Percentiles rank a stretch among this genome's conserved stretches.
phyloP scores from a whole-genome alignment of 768 basidiomycete species.

The Lentinula raphanica region DNA sequence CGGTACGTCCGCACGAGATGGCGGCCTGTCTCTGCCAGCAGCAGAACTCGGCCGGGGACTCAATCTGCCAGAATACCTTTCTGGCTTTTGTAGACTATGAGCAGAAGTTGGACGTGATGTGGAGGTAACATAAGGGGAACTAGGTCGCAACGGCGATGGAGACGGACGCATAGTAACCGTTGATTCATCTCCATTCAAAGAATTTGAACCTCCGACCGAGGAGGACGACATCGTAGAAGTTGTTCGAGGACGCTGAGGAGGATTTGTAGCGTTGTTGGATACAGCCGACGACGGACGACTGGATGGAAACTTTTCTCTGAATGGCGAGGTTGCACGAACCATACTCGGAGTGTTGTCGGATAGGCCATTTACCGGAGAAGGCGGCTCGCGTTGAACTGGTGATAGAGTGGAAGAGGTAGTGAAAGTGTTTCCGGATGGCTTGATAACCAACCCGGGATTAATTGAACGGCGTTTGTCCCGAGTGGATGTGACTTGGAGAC shows the following conservation, averaged over 20 bases:
- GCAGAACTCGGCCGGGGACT: conserved; percentile 12
- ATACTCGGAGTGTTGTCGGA: conserved; percentile 13
- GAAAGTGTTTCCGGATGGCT: conserved; percentile 20
- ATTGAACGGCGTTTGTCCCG: conserved; percentile 45
- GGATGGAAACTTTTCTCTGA: conserved; percentile 24
- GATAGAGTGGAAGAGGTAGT: conserved; percentile 23
- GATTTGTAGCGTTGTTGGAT: neutral
- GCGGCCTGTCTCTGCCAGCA: conserved; percentile 40
- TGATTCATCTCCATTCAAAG: conserved; percentile 32
- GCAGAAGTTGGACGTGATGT: conserved; percentile 12
- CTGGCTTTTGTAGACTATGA: conserved; percentile 13
- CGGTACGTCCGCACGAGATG: conserved; percentile 65
- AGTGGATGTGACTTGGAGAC: conserved; percentile 31
- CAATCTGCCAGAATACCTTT: neutral
- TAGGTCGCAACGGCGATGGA: conserved; percentile 20
- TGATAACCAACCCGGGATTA: conserved; percentile 38
- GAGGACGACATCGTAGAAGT: conserved; percentile 29
- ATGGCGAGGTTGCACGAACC: conserved; percentile 25
- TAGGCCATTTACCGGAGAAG: conserved; percentile 19
- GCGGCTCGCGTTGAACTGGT: conserved; percentile 23
- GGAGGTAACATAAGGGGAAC: neutral
- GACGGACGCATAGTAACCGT: conserved; percentile 37
- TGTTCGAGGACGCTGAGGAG: neutral
- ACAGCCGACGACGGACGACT: conserved; percentile 4
- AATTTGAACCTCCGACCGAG: conserved; percentile 23